Conservation (phyloP, 768 basidiomycete species). For the Chalciporus piperatus region DNA sequence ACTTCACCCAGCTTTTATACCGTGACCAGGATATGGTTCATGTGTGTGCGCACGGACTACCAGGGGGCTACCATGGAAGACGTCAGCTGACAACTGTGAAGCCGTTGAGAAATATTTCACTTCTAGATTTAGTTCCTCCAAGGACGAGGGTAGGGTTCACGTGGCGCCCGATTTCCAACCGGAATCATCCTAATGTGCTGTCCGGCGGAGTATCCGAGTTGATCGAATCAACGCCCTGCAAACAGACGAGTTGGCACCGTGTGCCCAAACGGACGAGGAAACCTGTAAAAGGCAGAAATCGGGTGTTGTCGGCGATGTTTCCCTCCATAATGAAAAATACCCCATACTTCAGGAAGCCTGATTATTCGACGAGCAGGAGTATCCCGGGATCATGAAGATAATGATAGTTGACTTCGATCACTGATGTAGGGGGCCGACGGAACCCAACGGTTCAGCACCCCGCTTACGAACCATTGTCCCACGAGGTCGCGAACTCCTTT, state of each 20-base stretch:
- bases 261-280: not conserved
- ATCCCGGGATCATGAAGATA: conserved; percentile 1
- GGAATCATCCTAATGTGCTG: conserved; percentile 1
- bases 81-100: conserved; percentile 18
- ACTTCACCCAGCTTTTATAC: conserved; percentile 19
- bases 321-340: not conserved
- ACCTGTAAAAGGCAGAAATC: not conserved
- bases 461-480: not conserved
- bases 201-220: not conserved
- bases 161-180: conserved; percentile 9
- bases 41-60: conserved; percentile 3
- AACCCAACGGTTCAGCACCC: not conserved
- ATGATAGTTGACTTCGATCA: conserved; percentile 1
- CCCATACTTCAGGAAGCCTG: conserved; percentile 4
- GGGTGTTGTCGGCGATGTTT: conserved; percentile 10
- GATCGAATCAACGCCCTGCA: not conserved
- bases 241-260: not conserved
- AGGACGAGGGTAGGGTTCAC: conserved; percentile 1
- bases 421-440: conserved; percentile 1
- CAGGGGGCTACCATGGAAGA: not conserved
- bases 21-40: not conserved
- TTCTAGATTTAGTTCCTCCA: conserved; percentile 7
- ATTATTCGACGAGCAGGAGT: not conserved
- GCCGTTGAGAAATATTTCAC: not conserved
- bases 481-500: conserved; percentile 1